phyloP scores from a whole-genome alignment of 139 green algal genomes.

The Edaphochlamys debaryana region DNA sequence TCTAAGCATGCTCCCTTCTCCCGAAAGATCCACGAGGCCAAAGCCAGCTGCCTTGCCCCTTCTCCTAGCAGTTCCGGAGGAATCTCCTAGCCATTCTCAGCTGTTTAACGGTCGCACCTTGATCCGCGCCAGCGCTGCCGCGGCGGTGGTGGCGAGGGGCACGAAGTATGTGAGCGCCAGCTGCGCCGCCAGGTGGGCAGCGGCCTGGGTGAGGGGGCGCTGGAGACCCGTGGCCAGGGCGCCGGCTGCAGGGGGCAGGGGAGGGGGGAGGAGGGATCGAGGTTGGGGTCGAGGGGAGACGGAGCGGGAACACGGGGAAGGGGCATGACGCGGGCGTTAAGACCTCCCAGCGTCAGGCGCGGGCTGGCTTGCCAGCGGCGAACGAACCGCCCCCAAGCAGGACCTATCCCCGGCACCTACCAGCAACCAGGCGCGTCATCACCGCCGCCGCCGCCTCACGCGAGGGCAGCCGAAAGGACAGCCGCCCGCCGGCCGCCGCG shows the following conservation, averaged over 20 bases:
- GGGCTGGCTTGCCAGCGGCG: too few relatives aligned
- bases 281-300: background rate
- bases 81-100: too few relatives aligned
- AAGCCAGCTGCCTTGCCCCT: too few relatives aligned
- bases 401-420: background rate
- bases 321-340: too few relatives aligned
- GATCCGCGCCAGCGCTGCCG: constrained; percentile 66
- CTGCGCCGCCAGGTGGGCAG: constrained; percentile 62
- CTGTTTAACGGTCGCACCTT: constrained; percentile 47
- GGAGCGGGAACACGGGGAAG: background rate
- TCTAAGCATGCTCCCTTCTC: too few relatives aligned
- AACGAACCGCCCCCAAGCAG: too few relatives aligned
- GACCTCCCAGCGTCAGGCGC: too few relatives aligned
- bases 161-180: constrained; percentile 79
- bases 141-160: constrained; percentile 64
- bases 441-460: background rate
- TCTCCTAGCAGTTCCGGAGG: too few relatives aligned
- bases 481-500: background rate
- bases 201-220: constrained; percentile 23
- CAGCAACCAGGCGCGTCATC: constrained; percentile 1
- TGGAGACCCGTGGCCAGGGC: constrained; percentile 33
- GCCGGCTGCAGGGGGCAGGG: background rate
- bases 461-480: constrained; percentile 2
- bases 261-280: background rate
- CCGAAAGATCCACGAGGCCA: too few relatives aligned